Conservation (phyloP, 108 stramenopile species). For the Cylindrotheca closterium region DNA sequence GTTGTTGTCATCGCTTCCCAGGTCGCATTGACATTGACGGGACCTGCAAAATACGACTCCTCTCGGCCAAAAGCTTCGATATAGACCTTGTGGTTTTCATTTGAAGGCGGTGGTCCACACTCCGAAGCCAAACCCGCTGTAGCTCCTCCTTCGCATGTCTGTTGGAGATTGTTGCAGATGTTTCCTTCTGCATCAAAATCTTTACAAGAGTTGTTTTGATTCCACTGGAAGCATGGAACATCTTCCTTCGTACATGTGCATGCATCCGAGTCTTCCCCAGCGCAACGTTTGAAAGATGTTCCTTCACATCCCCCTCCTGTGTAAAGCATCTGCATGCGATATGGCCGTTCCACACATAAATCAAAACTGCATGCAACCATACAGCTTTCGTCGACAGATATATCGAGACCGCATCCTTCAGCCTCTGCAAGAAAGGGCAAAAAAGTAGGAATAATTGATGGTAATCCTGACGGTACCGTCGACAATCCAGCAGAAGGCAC, state of each 20-base stretch:
- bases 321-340: conserved; percentile 8
- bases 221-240: no score
- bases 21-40: conserved; percentile 12
- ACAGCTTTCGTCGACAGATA: conserved; percentile 15
- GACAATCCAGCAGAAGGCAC: conserved; percentile 2
- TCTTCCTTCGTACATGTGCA: conserved; percentile 9
- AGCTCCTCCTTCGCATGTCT: no score
- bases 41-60: conserved; percentile 12
- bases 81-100: conserved; percentile 2
- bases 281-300: conserved; percentile 8
- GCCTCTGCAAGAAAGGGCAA: conserved; percentile 3
- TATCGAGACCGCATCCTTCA: conserved; percentile 7
- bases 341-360: conserved; percentile 13
- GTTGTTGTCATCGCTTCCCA: background rate
- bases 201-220: conserved; percentile 9
- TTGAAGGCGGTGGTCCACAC: no score
- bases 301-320: background rate
- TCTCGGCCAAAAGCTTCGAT: conserved; percentile 1
- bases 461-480: background rate
- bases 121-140: background rate
- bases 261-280: conserved; percentile 13
- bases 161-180: no score
- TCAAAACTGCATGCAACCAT: conserved; percentile 9
- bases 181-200: no score
- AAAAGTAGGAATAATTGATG: background rate